Evolutionary conservation across 1,284 basidiomycete species (phyloP).

Genomic region (Cutaneotrichosporon daszewskae): DNA sequence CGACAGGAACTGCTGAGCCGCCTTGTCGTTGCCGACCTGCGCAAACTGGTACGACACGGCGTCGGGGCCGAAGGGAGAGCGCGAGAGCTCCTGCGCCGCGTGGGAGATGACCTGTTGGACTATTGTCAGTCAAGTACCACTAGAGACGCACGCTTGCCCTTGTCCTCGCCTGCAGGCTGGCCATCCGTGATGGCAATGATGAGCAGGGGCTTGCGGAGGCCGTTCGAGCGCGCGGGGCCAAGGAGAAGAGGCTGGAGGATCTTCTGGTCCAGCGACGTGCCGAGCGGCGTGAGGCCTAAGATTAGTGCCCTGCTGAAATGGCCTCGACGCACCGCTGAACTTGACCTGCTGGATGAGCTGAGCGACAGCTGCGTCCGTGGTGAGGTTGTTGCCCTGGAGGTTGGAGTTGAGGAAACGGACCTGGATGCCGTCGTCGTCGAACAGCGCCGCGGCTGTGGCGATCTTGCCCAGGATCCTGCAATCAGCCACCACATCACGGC

Average conservation of each 20-base stretch:
- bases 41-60: slow-evolving; percentile 18
- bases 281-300: slow-evolving; percentile 46
- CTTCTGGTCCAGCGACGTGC: slow-evolving; percentile 49
- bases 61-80: slow-evolving; percentile 25
- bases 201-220: slow-evolving; percentile 49
- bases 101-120: slow-evolving; percentile 31
- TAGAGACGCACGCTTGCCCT: slow-evolving; percentile 11
- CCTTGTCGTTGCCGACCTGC: slow-evolving; percentile 19
- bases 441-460: slow-evolving; percentile 48
- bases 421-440: slow-evolving; percentile 51
- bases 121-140: not conserved
- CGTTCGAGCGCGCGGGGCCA: slow-evolving; percentile 42
- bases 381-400: slow-evolving; percentile 49
- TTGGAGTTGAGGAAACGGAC: slow-evolving; percentile 50
- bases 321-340: no score
- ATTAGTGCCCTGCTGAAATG: no score
- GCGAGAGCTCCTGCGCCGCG: slow-evolving; percentile 25
- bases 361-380: slow-evolving; percentile 42
- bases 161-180: slow-evolving; percentile 47
- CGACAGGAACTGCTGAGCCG: slow-evolving; percentile 17
- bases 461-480: slow-evolving; percentile 45
- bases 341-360: slow-evolving; percentile 47
- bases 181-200: slow-evolving; percentile 49
- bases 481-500: not conserved
- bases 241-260: slow-evolving; percentile 50